A percentile compares a stretch with the other conserved stretches of the same genome.
Conservation (phyloP, 108 stramenopile species). For the Cyclostephanos tholiformis region DNA sequence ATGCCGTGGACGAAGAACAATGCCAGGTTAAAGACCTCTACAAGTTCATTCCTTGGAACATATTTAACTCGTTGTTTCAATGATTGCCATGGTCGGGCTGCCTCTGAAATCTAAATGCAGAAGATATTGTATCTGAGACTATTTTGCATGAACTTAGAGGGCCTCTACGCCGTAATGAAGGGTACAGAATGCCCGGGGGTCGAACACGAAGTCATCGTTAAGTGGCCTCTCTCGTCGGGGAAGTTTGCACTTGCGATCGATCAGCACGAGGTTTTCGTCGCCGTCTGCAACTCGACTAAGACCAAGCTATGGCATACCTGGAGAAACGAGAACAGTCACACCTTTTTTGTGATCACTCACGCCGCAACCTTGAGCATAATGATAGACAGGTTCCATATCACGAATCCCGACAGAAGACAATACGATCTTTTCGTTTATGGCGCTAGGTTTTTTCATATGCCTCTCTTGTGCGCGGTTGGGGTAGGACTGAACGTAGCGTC, state of each 20-base stretch:
- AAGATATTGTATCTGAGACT: no score
- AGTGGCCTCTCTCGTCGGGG: conserved; percentile 51
- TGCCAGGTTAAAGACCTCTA: no score
- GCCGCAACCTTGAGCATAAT: conserved; percentile 33
- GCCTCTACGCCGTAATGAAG: conserved; percentile 26
- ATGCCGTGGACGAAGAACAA: no score
- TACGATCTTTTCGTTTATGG: conserved; percentile 51
- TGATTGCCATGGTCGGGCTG: no score
- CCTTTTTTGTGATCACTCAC: conserved; percentile 23
- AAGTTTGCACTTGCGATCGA: conserved; percentile 40
- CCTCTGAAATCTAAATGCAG: no score
- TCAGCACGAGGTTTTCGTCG: conserved; percentile 33
- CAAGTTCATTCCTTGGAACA: no score
- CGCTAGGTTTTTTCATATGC: conserved; percentile 36
- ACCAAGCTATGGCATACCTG: conserved; percentile 60
- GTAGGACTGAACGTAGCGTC: no score
- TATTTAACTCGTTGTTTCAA: no score
- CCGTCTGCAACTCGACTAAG: conserved; percentile 29
- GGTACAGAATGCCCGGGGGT: conserved; percentile 51
- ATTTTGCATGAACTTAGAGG: conserved; percentile 44
- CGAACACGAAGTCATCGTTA: conserved; percentile 52
- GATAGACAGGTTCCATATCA: background rate
- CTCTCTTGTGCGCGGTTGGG: conserved; percentile 10
- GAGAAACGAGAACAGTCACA: conserved; percentile 45
- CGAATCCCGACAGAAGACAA: conserved; percentile 45